Base-by-base conservation (phyloP, 352 stramenopile species). In the Thraustochytrium striatum region DNA sequence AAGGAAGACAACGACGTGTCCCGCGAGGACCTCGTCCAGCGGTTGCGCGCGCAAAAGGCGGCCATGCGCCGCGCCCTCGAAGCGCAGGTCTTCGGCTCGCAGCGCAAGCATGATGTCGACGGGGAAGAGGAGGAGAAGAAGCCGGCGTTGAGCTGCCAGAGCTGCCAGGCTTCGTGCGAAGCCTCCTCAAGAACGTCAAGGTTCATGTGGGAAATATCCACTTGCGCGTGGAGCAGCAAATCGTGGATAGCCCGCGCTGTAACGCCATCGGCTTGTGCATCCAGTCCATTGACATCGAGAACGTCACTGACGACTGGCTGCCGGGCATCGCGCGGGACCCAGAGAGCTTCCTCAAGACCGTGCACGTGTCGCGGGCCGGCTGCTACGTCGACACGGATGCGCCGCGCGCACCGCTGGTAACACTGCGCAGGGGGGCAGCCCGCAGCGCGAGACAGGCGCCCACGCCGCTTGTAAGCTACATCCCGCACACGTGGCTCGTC, bases 1-100 rank as follows among this genome's bases (percentile, higher is more conserved):
- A 78, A 78, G 36, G 50, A 78, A 44, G 69, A 78, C 69, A 78
- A 61, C 44, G 69, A 78, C 36, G 69, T 78, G 21, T 79, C 69
- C 19, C 39, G 69, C 33, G 69, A 78, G 69, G 47, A 78, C 53
- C 69, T 78, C 7, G 35, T 78, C 19, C 7, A 19, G 53, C 47
- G 69, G 8, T 30, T 78, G 8, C 39, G 43, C 39, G 35, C 59
- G 43, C 47, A 57, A 28, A 78, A 78, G 28, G n/a, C n/a, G 30
- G 36, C 11, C 13, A 21, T 78, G 8, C 69, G 69, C 9, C 21
- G 39, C 8, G 28, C 33, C 16, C 38, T 78, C 21, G 69, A 78
- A 35, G 47, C 69, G 5, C 43, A 47, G 32, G 33, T 78, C 33
- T 21, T 55, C 16, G 43, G 25, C 33, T 57, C 16, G n/a, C 21